phyloP scores from a whole-genome alignment of 345 rosid species.

The Citrus glauca region DNA sequence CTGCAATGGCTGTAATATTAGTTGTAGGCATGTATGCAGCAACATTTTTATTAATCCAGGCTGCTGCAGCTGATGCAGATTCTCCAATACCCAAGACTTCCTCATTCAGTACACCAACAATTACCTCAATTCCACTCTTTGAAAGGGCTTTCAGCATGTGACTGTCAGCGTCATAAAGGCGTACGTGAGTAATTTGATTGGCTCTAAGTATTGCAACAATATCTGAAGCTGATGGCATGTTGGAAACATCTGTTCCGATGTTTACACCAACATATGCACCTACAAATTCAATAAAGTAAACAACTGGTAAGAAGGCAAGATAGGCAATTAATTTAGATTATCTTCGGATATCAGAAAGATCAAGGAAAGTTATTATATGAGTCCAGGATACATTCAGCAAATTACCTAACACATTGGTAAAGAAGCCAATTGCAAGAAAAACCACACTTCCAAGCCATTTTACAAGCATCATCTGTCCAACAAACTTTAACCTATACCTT shows the following conservation, averaged over 20 bases:
- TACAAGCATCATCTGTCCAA: constrained; percentile 45
- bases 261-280: constrained; percentile 85
- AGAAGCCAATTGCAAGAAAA: constrained; percentile 41
- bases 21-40: constrained; percentile 81
- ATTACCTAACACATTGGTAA: constrained; percentile 48
- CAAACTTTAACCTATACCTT: constrained; percentile 11
- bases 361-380: background rate
- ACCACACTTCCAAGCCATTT: constrained; percentile 40
- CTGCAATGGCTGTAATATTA: constrained; percentile 88
- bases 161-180: constrained; percentile 81
- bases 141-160: constrained; percentile 89
- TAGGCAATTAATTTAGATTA: background rate
- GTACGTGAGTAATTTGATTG: constrained; percentile 69
- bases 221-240: constrained; percentile 70
- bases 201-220: constrained; percentile 53
- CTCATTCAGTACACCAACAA: constrained; percentile 73
- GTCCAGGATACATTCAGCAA: background rate
- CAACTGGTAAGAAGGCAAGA: background rate
- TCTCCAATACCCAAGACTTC: constrained; percentile 82
- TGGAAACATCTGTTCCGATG: constrained; percentile 78
- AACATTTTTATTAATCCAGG: constrained; percentile 82
- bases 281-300: constrained; percentile 23
- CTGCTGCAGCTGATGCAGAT: constrained; percentile 75
- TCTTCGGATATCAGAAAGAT: background rate
- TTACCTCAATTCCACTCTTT: constrained; percentile 70